phyloP scores from a whole-genome alignment of 805 yeast genomes.

The Dipodascopsis uninucleata region DNA sequence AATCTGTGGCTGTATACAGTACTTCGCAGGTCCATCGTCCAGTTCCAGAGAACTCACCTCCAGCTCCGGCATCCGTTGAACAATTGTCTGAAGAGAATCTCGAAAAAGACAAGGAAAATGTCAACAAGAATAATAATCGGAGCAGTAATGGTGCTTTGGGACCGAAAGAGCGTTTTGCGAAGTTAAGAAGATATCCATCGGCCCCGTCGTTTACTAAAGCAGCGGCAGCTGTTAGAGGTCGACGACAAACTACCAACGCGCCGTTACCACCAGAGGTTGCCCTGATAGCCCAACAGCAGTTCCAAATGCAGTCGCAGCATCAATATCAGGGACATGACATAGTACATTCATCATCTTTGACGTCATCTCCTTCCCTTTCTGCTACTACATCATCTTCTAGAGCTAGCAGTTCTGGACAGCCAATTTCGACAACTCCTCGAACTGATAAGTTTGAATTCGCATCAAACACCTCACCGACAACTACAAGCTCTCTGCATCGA shows the following conservation, averaged over 20 bases:
- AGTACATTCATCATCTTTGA: not conserved
- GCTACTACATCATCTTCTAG: not conserved
- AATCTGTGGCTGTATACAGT: too few species aligned
- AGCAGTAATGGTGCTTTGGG: not conserved
- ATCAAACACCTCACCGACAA: too few species aligned
- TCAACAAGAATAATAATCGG: not conserved
- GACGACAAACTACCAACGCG: slow-evolving; percentile 18
- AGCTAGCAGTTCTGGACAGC: not conserved
- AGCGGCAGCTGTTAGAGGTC: slow-evolving; percentile 18
- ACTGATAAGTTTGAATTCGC: too few species aligned
- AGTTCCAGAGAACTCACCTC: too few species aligned
- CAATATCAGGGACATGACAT: not conserved
- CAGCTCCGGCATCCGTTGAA: too few species aligned
- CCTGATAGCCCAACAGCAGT: not conserved
- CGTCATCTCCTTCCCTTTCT: slow-evolving; percentile 1
- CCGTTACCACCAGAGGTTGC: slow-evolving; percentile 8
- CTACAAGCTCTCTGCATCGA: too few species aligned
- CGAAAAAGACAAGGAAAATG: not conserved
- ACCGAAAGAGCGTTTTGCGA: slow-evolving; percentile 3
- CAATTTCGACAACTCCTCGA: too few species aligned
- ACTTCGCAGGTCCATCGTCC: too few species aligned
- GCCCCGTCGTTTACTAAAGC: slow-evolving; percentile 24
- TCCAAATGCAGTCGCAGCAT: not conserved
- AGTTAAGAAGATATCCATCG: slow-evolving; percentile 21
- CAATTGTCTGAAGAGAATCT: not conserved